A percentile compares a stretch with the other conserved stretches of the same genome.
Conservation (phyloP, 257 asterid species). For the Nicotiana attenuata region DNA sequence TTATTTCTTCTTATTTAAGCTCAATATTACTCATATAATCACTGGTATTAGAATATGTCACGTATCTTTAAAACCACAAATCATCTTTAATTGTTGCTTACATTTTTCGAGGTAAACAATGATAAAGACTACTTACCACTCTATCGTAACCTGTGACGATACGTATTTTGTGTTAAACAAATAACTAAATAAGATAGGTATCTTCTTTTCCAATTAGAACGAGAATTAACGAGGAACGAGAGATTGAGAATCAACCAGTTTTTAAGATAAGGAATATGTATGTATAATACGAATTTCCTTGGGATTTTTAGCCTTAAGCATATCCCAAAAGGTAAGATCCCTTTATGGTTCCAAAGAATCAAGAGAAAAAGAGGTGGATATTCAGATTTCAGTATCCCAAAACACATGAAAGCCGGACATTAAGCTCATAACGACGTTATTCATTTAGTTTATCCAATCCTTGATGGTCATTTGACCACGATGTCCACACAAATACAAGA, state of each 20-base stretch:
- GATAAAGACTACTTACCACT: no score
- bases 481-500: neutral
- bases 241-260: constrained; percentile 13
- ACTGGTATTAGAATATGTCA: no score
- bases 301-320: constrained; percentile 15
- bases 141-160: no score
- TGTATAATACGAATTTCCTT: neutral
- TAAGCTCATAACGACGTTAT: neutral
- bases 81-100: no score
- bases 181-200: neutral
- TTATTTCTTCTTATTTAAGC: no score
- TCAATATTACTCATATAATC: no score
- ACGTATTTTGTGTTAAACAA: no score
- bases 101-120: no score
- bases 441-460: neutral
- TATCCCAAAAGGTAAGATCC: constrained; percentile 32
- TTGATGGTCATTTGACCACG: neutral
- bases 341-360: constrained; percentile 27
- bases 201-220: neutral
- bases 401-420: neutral
- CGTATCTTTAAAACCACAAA: no score
- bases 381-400: constrained; percentile 3
- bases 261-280: neutral
- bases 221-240: neutral
- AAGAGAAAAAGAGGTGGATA: constrained; percentile 3